Base-by-base conservation (phyloP, 495 filamentous ascomycete species). In the Lasiosphaeria hispida region DNA sequence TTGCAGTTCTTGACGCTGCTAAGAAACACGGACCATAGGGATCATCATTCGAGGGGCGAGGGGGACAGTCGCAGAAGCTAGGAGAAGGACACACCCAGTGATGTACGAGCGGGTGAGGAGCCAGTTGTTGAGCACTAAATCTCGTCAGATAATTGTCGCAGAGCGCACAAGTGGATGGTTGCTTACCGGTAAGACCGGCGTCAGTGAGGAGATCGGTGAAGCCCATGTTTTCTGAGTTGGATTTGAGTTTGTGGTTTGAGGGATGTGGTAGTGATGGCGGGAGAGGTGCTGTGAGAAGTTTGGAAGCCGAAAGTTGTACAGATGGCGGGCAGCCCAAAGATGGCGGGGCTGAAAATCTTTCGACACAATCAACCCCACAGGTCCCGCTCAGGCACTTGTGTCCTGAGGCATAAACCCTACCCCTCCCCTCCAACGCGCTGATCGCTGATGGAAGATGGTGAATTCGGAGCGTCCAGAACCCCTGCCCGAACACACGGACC, bases 1-100 rank as follows among this genome's bases (percentile, higher is more conserved):
- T 71, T 81, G 79, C 88, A 89, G 87, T 88, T 95, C 91, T 96
- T 96, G 91, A 91, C 82, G 86, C 92, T 87, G 87, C 88, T 96
- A 89, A 86, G 91, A 83, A 96, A 96, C 92, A 96, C 92, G 92
- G 92, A 96, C 92, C 90, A 95, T 91, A 71, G 84, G 66, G 83
- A 81, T 94, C 91, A 95, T 96, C 91, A 94, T 83, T 61, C 13
- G 49, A 56, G 37, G 40, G 30, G 6, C 41, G 36, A n/a, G 7
- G 8, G 41, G 6, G 11, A 62, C 70, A 73, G 14, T 10, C 10
- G 7, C 14, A 13, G 48, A 15, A 17, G 19, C 51, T 9, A 47
- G 44, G 55, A 61, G 23, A 43, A 40, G 14, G 36, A 79, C 80
- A 67, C 88, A 96, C 92, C 92, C 92, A 77, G 87, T 82, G 69